phyloP scores from a whole-genome alignment of 352 stramenopile genomes.

The Phytophthora sp. region DNA sequence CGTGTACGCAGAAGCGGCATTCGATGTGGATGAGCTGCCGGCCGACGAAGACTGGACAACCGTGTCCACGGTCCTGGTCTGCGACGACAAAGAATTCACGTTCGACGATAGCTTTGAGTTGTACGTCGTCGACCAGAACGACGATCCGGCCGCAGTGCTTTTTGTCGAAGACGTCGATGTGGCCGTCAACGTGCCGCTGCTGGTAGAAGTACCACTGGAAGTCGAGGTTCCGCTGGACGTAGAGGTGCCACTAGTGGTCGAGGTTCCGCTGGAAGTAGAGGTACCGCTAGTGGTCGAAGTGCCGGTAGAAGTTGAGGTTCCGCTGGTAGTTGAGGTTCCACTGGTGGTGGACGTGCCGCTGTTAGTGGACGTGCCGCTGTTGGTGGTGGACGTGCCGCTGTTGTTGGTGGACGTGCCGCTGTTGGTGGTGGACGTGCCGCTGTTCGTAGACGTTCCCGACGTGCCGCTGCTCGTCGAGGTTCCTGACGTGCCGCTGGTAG shows the following conservation, averaged over 20 bases:
- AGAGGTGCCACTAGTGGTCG: conserved; percentile 2
- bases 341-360: conserved; percentile 14
- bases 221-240: conserved; percentile 8
- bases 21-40: conserved; percentile 20
- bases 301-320: conserved; percentile 8
- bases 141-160: conserved; percentile 40
- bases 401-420: conserved; percentile 11
- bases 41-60: conserved; percentile 63
- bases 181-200: conserved; percentile 7
- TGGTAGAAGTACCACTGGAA: conserved; percentile 11
- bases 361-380: not conserved
- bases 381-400: conserved; percentile 13
- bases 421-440: conserved; percentile 3
- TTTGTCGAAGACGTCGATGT: conserved; percentile 29
- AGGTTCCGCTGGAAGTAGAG: not conserved
- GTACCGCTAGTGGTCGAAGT: not conserved
- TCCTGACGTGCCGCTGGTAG: conserved; percentile 4
- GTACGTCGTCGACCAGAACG: conserved; percentile 59
- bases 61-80: conserved; percentile 56
- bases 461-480: conserved; percentile 9
- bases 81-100: conserved; percentile 53
- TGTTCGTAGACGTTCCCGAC: conserved; percentile 6
- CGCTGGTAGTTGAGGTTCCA: conserved; percentile 2
- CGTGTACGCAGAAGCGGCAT: conserved; percentile 40
- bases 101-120: conserved; percentile 50